Evolutionary conservation across 371 early-diverging fungal species (phyloP).

Genomic region (Apophysomyces variabilis): DNA sequence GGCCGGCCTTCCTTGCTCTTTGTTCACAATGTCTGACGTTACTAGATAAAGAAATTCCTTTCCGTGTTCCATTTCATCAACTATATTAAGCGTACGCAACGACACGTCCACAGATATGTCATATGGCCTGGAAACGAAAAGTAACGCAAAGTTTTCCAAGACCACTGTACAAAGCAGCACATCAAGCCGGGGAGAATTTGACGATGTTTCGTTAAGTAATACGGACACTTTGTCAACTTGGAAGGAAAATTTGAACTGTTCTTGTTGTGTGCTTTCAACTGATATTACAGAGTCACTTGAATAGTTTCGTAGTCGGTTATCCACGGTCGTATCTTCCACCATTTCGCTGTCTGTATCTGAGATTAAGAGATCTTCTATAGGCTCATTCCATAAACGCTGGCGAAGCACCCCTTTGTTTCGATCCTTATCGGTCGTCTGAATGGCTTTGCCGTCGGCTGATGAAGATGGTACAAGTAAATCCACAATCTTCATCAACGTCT

Average conservation of each 20-base stretch:
- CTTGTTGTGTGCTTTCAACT: constrained; percentile 43
- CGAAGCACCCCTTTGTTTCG: constrained; percentile 24
- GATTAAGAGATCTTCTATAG: constrained; percentile 20
- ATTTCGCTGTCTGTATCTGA: constrained; percentile 25
- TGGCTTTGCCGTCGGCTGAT: constrained; percentile 25
- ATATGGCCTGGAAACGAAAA: constrained; percentile 71
- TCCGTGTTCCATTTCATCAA: constrained; percentile 74
- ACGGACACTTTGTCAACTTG: constrained; percentile 74
- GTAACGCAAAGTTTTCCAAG: constrained; percentile 72
- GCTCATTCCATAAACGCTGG: constrained; percentile 29
- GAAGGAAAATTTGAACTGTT: constrained; percentile 73
- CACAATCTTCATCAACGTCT: constrained; percentile 74
- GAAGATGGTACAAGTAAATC: constrained; percentile 61
- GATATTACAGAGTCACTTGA: constrained; percentile 24
- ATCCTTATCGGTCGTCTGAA: not conserved
- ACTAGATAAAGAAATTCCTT: constrained; percentile 71
- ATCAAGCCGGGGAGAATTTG: constrained; percentile 46
- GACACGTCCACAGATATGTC: constrained; percentile 78
- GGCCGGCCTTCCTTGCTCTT: constrained; percentile 31
- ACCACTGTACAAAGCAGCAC: constrained; percentile 69
- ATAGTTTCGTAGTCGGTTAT: constrained; percentile 14
- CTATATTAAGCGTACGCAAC: constrained; percentile 76
- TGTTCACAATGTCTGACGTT: constrained; percentile 54
- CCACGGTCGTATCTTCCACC: constrained; percentile 7
- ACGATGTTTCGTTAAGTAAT: constrained; percentile 57